Conservation (phyloP, 495 filamentous ascomycete genomes). For the Neurospora sp. region DNA sequence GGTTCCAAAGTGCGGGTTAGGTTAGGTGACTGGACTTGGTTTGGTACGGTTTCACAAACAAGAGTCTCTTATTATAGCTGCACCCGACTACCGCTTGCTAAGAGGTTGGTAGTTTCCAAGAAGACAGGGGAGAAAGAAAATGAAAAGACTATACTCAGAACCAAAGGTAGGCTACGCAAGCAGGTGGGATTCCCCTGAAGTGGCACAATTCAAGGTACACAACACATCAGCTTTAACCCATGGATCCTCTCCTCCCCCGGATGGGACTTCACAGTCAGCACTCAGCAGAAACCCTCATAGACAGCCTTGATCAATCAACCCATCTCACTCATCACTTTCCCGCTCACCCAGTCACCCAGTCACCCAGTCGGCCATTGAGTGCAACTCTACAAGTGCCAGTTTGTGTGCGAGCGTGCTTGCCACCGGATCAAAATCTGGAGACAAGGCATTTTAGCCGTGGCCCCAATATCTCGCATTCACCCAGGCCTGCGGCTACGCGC, state of each 20-base stretch:
- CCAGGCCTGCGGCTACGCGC: constrained; percentile 26
- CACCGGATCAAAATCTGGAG: constrained; percentile 19
- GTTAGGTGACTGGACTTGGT: neutral
- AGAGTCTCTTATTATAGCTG: neutral
- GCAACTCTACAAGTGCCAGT: neutral
- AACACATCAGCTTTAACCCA: neutral
- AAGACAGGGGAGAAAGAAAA: neutral
- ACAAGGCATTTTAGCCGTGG: constrained; percentile 25
- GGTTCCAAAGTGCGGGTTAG: neutral
- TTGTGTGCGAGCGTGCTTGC: constrained; percentile 9
- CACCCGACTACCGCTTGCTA: neutral
- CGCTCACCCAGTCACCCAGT: constrained; percentile 1
- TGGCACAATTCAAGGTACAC: neutral
- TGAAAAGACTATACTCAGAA: neutral
- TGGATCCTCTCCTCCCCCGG: neutral
- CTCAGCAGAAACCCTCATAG: neutral
- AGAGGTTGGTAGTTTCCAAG: neutral
- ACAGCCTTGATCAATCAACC: neutral
- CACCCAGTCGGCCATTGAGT: constrained; percentile 8
- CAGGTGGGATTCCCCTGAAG: neutral
- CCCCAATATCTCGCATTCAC: constrained; percentile 27
- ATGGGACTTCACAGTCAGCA: neutral
- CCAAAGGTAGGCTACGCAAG: neutral
- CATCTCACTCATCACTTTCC: neutral
- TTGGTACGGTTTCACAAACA: neutral